A percentile compares a stretch with the other conserved stretches of the same genome.
Evolutionary conservation across 2,329 filamentous ascomycete genomes (phyloP).

Genomic region (Colletotrichum cuscutae): DNA sequence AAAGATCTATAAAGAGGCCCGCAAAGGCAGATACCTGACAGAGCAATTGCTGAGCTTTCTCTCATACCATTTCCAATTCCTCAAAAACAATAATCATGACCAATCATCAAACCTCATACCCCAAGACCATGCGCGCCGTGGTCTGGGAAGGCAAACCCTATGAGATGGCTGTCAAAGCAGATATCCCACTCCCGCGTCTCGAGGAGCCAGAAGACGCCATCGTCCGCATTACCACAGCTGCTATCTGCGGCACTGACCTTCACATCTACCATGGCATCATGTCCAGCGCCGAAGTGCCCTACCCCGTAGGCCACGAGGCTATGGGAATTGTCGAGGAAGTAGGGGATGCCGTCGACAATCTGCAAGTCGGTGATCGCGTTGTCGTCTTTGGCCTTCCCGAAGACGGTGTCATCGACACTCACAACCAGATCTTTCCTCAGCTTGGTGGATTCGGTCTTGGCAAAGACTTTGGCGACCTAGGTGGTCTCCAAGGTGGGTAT

Average conservation of each 20-base stretch:
- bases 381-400: slow-evolving; percentile 45
- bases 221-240: slow-evolving; percentile 45
- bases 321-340: slow-evolving; percentile 50
- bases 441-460: neutral
- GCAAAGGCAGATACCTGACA: neutral
- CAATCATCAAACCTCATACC: neutral
- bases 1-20: neutral
- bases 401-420: slow-evolving; percentile 15
- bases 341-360: slow-evolving; percentile 46
- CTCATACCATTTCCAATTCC: neutral
- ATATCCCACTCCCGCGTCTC: slow-evolving; percentile 35
- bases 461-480: slow-evolving; percentile 4
- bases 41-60: neutral
- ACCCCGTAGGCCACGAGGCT: slow-evolving; percentile 50
- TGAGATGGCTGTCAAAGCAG: slow-evolving; percentile 35
- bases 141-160: slow-evolving; percentile 39
- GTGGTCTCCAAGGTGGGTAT: slow-evolving; percentile 22
- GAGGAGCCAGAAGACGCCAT: slow-evolving; percentile 44
- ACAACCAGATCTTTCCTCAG: neutral
- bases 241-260: slow-evolving; percentile 49
- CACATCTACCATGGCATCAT: slow-evolving; percentile 45
- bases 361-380: slow-evolving; percentile 51
- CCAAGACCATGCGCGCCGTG: slow-evolving; percentile 26
- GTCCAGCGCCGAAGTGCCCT: slow-evolving; percentile 37
- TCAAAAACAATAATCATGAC: neutral